These are phyloP conservation scores for Fusarium brevicatenulatum DNA, from an alignment of 2,329 filamentous ascomycete genomes.

Conservation along the genomic window DNA sequence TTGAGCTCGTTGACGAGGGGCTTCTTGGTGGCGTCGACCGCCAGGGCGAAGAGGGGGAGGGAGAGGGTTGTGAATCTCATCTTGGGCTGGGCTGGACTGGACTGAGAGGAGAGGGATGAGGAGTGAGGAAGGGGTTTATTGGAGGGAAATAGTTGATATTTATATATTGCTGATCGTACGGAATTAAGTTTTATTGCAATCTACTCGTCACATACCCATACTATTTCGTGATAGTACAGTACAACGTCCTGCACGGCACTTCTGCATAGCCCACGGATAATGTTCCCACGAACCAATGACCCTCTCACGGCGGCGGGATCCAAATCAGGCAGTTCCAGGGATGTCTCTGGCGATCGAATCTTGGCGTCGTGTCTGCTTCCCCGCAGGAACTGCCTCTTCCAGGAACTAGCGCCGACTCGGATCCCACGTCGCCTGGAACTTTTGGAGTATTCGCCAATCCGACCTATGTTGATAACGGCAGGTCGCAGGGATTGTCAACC, in stretches of 20 bases:
- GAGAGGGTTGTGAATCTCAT: slow-evolving; percentile 41
- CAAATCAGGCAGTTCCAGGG: slow-evolving; percentile 41
- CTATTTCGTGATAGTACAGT: slow-evolving; percentile 11
- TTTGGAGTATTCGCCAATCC: slow-evolving; percentile 30
- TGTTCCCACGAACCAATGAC: slow-evolving; percentile 25
- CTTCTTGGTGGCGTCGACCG: slow-evolving; percentile 44
- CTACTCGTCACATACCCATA: background rate
- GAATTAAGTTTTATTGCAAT: background rate
- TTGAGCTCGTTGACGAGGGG: slow-evolving; percentile 50
- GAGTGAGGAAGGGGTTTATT: background rate
- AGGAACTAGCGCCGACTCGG: slow-evolving; percentile 38
- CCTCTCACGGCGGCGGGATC: slow-evolving; percentile 14
- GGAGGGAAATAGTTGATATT: slow-evolving; percentile 17
- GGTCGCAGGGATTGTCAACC: slow-evolving; percentile 27
- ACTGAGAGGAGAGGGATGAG: slow-evolving; percentile 11
- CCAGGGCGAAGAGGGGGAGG: slow-evolving; percentile 42
- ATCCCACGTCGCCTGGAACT: slow-evolving; percentile 38
- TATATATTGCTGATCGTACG: background rate
- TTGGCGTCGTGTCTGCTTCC: slow-evolving; percentile 27
- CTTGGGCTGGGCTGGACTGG: slow-evolving; percentile 1
- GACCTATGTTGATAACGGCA: slow-evolving; percentile 44
- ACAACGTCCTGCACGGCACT: slow-evolving; percentile 13
- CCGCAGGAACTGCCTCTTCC: slow-evolving; percentile 41
- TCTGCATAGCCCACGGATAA: slow-evolving; percentile 24
- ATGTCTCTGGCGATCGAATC: slow-evolving; percentile 28